Evolutionary conservation across 2,329 filamentous ascomycete genomes (phyloP), one percentile per base, ranked within the genome.

Genomic region (Penicillium griseofulvum): DNA sequence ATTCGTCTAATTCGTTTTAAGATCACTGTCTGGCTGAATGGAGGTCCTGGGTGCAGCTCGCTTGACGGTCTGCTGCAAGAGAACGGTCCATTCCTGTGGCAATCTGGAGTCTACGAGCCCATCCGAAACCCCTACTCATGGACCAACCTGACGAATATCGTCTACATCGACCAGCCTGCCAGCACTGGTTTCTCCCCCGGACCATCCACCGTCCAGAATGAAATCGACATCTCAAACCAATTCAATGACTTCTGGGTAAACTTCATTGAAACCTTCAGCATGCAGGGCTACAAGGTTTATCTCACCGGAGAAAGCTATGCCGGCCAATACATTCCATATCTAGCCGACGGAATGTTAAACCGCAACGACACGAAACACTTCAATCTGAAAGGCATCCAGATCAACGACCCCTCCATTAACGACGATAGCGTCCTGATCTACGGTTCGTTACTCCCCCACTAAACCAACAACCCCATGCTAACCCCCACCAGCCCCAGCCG

Each of bases 171-270:
- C 31, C 71, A 72, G 50, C 75, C 74, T 0, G 78, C 81, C 14
- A 79, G 79, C 19, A 87, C 87, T 1, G 88, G 88, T n/a, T 90
- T 89, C 68, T 83, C 85, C 0, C 80, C 83, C 33, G 88, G 88
- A 14, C 82, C 74, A 0, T 78, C 84, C 4, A 88, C 81, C 0
- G 87, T 87, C 10, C 84, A 78, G 4, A 83, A 81, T 62, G 85
- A 90, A 61, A 81, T 84, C 29, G 87, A 91, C 60, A 79, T 88
- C 1, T 87, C 87, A 0, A 72, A 76, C n/a, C 83, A 92, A 62
- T 91, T 93, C 69, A 77, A 88, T 16, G 87, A 87, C 47, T 94
- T 91, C 74, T 91, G 86, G 80, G 85, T 85, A 73, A 88, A 89
- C 71, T 91, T 91, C 60, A 76, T 90, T 55, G 78, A 89, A 33